Percentiles rank a stretch among this genome's conserved stretches.
Evolutionary conservation across 2,329 filamentous ascomycete genomes (phyloP).

Genomic region (Colletotrichum sp.): DNA sequence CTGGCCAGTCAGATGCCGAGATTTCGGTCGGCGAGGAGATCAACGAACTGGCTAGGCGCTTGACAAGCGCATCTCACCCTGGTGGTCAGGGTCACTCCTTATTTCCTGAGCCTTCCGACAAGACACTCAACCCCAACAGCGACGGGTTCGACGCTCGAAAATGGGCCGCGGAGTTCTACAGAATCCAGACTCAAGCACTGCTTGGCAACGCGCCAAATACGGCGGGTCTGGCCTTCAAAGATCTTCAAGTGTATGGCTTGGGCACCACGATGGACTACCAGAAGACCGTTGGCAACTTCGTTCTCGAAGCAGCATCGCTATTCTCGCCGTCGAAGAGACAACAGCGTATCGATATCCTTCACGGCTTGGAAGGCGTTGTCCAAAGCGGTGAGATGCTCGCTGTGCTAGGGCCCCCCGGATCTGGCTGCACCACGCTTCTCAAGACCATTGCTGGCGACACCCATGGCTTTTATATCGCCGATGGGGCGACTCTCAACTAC

Average conservation of each 20-base stretch:
- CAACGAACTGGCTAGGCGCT: slow-evolving; percentile 29
- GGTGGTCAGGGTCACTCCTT: slow-evolving; percentile 19
- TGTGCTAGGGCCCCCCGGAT: slow-evolving; percentile 58
- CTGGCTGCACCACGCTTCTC: slow-evolving; percentile 70
- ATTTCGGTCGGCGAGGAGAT: slow-evolving; percentile 20
- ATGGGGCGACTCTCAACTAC: slow-evolving; percentile 13
- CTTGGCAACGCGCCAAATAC: slow-evolving; percentile 32
- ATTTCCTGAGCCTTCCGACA: slow-evolving; percentile 28
- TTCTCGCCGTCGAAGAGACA: slow-evolving; percentile 26
- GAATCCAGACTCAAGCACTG: slow-evolving; percentile 25
- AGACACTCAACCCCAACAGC: slow-evolving; percentile 42
- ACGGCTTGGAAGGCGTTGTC: slow-evolving; percentile 55
- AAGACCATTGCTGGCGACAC: slow-evolving; percentile 70
- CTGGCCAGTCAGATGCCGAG: not conserved
- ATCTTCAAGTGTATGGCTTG: slow-evolving; percentile 47
- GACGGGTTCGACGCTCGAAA: slow-evolving; percentile 43
- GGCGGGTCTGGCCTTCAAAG: slow-evolving; percentile 41
- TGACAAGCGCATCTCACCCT: slow-evolving; percentile 29
- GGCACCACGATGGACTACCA: slow-evolving; percentile 47
- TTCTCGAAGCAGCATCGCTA: slow-evolving; percentile 28
- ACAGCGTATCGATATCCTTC: slow-evolving; percentile 51
- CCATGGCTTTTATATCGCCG: slow-evolving; percentile 54
- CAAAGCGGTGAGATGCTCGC: slow-evolving; percentile 61
- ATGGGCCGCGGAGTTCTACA: slow-evolving; percentile 47
- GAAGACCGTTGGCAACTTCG: slow-evolving; percentile 45